These are phyloP conservation scores for Sclerotinia subarctica DNA, from an alignment of 2,329 filamentous ascomycete species.

Conservation along the genomic window DNA sequence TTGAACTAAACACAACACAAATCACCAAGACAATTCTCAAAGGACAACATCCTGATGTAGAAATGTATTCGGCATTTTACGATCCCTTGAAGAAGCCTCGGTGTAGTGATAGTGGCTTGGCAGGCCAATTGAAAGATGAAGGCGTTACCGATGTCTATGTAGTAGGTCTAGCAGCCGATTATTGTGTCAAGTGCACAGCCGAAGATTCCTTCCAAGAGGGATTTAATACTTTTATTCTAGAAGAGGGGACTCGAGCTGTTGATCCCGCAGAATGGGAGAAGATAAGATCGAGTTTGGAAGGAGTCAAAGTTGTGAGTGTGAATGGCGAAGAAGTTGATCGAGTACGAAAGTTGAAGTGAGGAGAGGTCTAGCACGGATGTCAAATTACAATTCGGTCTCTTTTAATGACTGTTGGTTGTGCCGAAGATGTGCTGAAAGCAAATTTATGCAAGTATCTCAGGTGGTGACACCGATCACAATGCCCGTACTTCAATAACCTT, in stretches of 20 bases:
- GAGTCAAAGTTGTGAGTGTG: slow-evolving; percentile 60
- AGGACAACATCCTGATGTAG: slow-evolving; percentile 68
- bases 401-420: slow-evolving; percentile 84
- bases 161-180: slow-evolving; percentile 83
- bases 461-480: slow-evolving; percentile 37
- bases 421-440: slow-evolving; percentile 97
- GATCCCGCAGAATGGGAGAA: slow-evolving; percentile 57
- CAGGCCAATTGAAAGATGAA: slow-evolving; percentile 51
- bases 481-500: slow-evolving; percentile 25
- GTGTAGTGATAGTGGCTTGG: slow-evolving; percentile 62
- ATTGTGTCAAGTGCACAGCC: slow-evolving; percentile 81
- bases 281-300: slow-evolving; percentile 51
- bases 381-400: slow-evolving; percentile 95
- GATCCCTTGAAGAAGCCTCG: slow-evolving; percentile 67
- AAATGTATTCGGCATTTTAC: slow-evolving; percentile 94
- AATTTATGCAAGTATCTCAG: slow-evolving; percentile 39
- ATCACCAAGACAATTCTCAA: slow-evolving; percentile 74
- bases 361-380: slow-evolving; percentile 79
- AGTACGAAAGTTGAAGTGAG: slow-evolving; percentile 8
- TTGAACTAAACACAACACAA: slow-evolving; percentile 60
- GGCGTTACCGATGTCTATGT: slow-evolving; percentile 77
- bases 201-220: slow-evolving; percentile 73
- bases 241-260: slow-evolving; percentile 75
- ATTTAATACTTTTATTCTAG: slow-evolving; percentile 72
- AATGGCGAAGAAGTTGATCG: slow-evolving; percentile 52